Percentiles rank a stretch among this genome's conserved stretches.
These are phyloP conservation scores for Tympanopsis confertula DNA, from an alignment of 2,329 filamentous ascomycete genomes.

Conservation along the genomic window DNA sequence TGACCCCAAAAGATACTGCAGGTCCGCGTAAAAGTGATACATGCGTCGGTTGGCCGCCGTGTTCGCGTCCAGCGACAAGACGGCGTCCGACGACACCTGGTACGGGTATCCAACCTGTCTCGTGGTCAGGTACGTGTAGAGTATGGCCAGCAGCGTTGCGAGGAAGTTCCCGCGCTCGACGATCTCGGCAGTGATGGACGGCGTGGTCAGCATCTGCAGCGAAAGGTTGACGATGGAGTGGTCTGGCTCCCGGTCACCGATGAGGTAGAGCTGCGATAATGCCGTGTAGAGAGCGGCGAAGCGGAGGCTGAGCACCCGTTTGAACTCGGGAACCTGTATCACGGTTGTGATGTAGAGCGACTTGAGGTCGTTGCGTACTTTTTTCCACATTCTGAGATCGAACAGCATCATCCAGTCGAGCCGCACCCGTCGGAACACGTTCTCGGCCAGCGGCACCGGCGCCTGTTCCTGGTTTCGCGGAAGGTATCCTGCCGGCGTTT, in stretches of 20 bases:
- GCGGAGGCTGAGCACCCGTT: conserved; percentile 81
- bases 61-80: conserved; percentile 85
- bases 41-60: conserved; percentile 90
- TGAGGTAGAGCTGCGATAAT: conserved; percentile 84
- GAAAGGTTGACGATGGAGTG: conserved; percentile 98
- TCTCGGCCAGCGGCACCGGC: conserved; percentile 62
- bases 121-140: conserved; percentile 94
- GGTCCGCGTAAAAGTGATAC: conserved; percentile 94
- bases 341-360: conserved; percentile 94
- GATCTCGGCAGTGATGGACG: conserved; percentile 90
- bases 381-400: conserved; percentile 93
- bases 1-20: conserved; percentile 82
- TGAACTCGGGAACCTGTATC: conserved; percentile 90
- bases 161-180: conserved; percentile 92
- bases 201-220: conserved; percentile 89
- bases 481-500: conserved; percentile 64
- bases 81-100: conserved; percentile 75
- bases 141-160: conserved; percentile 85
- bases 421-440: conserved; percentile 78
- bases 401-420: conserved; percentile 92
- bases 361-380: conserved; percentile 76
- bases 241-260: conserved; percentile 90
- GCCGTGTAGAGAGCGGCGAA: conserved; percentile 92
- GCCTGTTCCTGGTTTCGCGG: no score
- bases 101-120: conserved; percentile 89